phyloP scores from a whole-genome alignment of 1,139 yeast species.

The Geotrichum macrosporum region DNA sequence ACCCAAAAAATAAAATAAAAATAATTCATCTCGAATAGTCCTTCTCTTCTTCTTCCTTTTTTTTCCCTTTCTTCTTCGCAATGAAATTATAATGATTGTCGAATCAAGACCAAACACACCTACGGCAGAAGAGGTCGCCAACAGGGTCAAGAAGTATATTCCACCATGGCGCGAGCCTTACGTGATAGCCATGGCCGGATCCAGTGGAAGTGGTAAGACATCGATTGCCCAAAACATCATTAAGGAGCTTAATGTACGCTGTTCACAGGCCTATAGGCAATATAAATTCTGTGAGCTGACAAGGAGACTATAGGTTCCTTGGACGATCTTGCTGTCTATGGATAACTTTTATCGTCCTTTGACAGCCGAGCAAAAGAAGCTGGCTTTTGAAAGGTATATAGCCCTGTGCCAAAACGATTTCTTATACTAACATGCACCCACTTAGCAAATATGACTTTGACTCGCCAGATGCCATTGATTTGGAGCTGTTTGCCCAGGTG shows the following conservation, averaged over 20 bases:
- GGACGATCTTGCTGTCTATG: constrained; percentile 89
- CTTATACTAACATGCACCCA: background rate
- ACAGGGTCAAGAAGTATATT: background rate
- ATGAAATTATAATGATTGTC: no score
- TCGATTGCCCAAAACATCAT: constrained; percentile 83
- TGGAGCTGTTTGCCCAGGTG: background rate
- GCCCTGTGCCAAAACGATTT: background rate
- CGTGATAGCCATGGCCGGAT: constrained; percentile 91
- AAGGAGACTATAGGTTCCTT: constrained; percentile 77
- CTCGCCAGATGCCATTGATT: constrained; percentile 30
- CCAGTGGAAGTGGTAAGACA: constrained; percentile 93
- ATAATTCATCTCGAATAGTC: no score
- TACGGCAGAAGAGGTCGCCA: background rate
- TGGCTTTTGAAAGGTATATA: constrained; percentile 51
- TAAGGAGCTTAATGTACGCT: constrained; percentile 50
- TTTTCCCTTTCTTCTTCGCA: background rate
- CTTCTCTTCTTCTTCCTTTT: no score
- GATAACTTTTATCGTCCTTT: constrained; percentile 88
- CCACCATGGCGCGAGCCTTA: constrained; percentile 62
- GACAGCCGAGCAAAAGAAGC: constrained; percentile 51
- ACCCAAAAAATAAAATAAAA: no score
- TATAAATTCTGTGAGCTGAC: no score
- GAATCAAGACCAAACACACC: background rate
- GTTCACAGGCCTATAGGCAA: background rate
- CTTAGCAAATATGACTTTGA: constrained; percentile 72